Evolutionary conservation across 192 early-diverging fungal species (phyloP).

Genomic region (Entomortierella lignicola): DNA sequence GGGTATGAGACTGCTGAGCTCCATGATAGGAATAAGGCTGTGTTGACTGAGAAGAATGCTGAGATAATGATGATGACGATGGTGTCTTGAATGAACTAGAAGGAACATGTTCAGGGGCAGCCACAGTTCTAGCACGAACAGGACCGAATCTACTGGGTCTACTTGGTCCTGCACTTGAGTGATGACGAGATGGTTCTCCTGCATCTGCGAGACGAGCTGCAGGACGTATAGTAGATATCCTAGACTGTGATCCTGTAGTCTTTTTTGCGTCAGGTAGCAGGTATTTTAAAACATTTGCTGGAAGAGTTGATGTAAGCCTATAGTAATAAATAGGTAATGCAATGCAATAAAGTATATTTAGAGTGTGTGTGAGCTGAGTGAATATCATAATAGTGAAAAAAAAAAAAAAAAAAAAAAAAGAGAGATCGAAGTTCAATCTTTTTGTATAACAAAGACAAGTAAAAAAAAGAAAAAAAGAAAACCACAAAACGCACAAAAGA

Average conservation of each 20-base stretch:
- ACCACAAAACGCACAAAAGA: neutral
- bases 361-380: no score
- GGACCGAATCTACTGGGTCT: constrained; percentile 44
- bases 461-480: neutral
- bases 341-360: no score
- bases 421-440: neutral
- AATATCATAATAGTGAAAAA: neutral
- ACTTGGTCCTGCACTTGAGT: constrained; percentile 16
- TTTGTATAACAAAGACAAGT: no score
- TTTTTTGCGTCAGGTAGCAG: constrained; percentile 38
- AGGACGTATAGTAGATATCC: neutral
- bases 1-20: constrained; percentile 4
- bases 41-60: constrained; percentile 5
- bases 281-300: constrained; percentile 42
- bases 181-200: constrained; percentile 27
- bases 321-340: neutral
- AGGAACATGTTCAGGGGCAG: constrained; percentile 15
- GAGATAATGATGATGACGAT: no score
- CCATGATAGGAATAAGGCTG: constrained; percentile 25
- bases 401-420: neutral
- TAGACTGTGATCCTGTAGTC: constrained; percentile 3
- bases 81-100: constrained; percentile 19
- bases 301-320: constrained; percentile 38
- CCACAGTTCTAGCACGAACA: constrained; percentile 35
- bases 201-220: constrained; percentile 9